Base-by-base conservation (phyloP, 768 basidiomycete genomes). In the Roridomyces roridus region DNA sequence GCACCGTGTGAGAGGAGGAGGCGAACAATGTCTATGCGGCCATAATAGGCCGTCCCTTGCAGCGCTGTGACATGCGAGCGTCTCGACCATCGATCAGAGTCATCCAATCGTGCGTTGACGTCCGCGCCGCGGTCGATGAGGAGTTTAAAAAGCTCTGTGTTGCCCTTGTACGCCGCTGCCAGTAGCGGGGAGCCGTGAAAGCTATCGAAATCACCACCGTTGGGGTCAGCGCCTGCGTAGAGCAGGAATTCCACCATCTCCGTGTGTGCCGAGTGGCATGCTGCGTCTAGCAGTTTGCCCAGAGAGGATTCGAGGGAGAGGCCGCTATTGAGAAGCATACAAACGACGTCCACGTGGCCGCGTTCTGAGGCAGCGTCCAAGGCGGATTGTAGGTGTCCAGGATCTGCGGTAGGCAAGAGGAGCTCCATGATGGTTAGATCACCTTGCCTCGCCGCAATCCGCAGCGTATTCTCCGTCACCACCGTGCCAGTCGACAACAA, bases 301-400 rank as follows among this genome's bases (percentile, higher is more conserved):
- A 8, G 39, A 41, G 20, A 41, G 8, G 8, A 8, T 11, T 10
- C 14, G 14, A 41, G 12, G 9, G 18, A 41, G 14, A 18, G 12
- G 17, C 50, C 50, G 6, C 20, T 41, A 9, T 51, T 25, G 20
- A 51, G 37, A 6, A 51, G 41, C 12, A 51, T n/a, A 6, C 26
- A 14, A 39, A 51, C 50, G 35, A 26, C 11, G 9, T 51, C 37
- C n/a, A 25, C 14, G 23, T 25, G 23, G 11, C 50, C 50, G 21
- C 17, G 7, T 6, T 31, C 15, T 15, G 47, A 52, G 23, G 54
- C 46, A 31, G 39, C 49, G 17, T 57, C 35, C 23, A 57, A 35
- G 12, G 55, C 47, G 21, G 28, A n/a, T n/a, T n/a, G n/a, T n/a
- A n/a, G n/a, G n/a, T n/a, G n/a, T n/a, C n/a, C n/a, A n/a, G n/a